phyloP scores from a whole-genome alignment of 106 monocot genomes.

The Chionographis japonica region DNA sequence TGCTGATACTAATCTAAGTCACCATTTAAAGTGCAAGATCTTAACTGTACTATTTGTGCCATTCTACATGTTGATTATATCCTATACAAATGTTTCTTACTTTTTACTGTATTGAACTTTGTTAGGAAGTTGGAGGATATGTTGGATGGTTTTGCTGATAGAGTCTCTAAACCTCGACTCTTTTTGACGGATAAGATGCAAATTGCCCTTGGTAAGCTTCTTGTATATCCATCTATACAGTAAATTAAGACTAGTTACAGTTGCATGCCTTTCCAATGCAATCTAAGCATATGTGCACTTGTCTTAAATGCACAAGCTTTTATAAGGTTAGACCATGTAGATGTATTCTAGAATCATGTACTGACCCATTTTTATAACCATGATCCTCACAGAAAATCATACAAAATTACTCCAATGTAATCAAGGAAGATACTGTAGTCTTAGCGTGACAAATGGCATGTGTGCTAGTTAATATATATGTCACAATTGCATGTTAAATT shows the following conservation, averaged over 20 bases:
- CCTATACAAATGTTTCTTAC: background rate
- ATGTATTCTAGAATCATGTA: no score
- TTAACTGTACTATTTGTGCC: background rate
- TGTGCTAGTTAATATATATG: no score
- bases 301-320: no score
- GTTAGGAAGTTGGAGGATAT: constrained; percentile 74
- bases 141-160: constrained; percentile 72
- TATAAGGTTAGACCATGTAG: no score
- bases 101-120: constrained; percentile 13
- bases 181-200: constrained; percentile 85
- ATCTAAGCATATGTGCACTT: no score
- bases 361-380: no score
- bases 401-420: no score
- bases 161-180: constrained; percentile 74
- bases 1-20: background rate
- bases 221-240: background rate
- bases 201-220: constrained; percentile 73
- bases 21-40: background rate
- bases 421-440: no score
- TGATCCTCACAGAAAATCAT: no score
- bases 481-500: no score
- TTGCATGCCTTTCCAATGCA: no score
- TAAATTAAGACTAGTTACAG: background rate
- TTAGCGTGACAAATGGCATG: no score
- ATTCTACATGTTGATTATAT: background rate